A percentile compares a stretch with the other conserved stretches of the same genome.
Conservation (phyloP, 2,329 filamentous ascomycete species). For the Aspergillus fumigatiaffinis region DNA sequence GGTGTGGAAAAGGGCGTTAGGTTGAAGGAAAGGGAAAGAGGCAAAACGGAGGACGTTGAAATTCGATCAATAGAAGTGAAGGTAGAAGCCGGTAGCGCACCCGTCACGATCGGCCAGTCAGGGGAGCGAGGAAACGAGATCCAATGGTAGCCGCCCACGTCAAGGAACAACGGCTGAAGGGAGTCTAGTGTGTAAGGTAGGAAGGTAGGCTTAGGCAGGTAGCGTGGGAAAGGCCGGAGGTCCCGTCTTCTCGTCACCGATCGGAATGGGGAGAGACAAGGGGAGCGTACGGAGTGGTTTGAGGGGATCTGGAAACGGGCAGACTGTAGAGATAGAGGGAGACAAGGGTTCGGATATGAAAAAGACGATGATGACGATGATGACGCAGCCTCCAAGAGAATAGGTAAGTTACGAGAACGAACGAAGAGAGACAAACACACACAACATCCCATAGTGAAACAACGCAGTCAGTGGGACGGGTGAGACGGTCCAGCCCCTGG, state of each 20-base stretch:
- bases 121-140: conserved; percentile 12
- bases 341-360: neutral
- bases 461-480: too few species aligned
- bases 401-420: neutral
- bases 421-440: neutral
- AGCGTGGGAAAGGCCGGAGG: conserved; percentile 10
- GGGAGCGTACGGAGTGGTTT: too few species aligned
- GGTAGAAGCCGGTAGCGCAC: neutral
- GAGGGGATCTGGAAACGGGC: neutral
- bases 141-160: conserved; percentile 25
- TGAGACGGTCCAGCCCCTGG: neutral
- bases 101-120: conserved; percentile 9
- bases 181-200: neutral
- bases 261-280: too few species aligned
- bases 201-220: neutral
- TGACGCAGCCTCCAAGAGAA: neutral
- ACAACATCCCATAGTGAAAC: neutral
- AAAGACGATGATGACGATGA: neutral
- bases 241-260: neutral
- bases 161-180: conserved; percentile 8
- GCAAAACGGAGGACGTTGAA: neutral
- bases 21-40: neutral
- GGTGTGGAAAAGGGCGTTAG: neutral
- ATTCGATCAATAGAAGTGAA: neutral
- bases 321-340: conserved; percentile 3